phyloP scores from a whole-genome alignment of 1,284 basidiomycete genomes.

The Takashimella koratensis region DNA sequence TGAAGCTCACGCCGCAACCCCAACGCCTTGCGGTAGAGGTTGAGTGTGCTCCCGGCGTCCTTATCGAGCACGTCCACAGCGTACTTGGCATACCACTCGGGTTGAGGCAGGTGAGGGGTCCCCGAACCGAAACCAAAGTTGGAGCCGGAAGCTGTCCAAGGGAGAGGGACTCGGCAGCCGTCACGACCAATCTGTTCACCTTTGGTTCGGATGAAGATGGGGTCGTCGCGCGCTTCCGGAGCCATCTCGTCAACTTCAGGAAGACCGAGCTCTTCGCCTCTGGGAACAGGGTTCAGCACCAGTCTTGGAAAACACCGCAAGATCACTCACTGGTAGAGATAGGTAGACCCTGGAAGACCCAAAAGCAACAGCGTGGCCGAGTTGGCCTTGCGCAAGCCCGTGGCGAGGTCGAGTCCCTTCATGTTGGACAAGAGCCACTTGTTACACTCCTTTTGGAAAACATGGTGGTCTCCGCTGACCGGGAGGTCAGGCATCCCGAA shows the following conservation, averaged over 20 bases:
- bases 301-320: not conserved
- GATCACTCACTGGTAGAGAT: constrained; percentile 38
- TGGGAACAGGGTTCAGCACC: constrained; percentile 10
- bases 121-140: constrained; percentile 33
- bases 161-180: constrained; percentile 40
- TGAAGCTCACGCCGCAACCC: constrained; percentile 27
- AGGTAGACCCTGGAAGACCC: constrained; percentile 39
- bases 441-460: constrained; percentile 3
- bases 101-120: constrained; percentile 33
- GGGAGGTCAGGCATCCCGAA: constrained; percentile 24
- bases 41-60: constrained; percentile 29
- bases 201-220: constrained; percentile 34
- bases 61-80: constrained; percentile 31
- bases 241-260: constrained; percentile 37
- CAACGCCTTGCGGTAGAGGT: constrained; percentile 34
- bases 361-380: constrained; percentile 40
- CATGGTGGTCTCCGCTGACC: constrained; percentile 1
- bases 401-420: constrained; percentile 18
- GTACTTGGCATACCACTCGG: constrained; percentile 25
- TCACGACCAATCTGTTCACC: constrained; percentile 38
- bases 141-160: constrained; percentile 18
- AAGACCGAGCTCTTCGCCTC: constrained; percentile 43
- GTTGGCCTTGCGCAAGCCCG: constrained; percentile 28
- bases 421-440: constrained; percentile 21
- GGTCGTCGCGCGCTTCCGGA: constrained; percentile 34